Conservation (phyloP, 2,329 filamentous ascomycete genomes). For the Colletotrichum sansevieriae region DNA sequence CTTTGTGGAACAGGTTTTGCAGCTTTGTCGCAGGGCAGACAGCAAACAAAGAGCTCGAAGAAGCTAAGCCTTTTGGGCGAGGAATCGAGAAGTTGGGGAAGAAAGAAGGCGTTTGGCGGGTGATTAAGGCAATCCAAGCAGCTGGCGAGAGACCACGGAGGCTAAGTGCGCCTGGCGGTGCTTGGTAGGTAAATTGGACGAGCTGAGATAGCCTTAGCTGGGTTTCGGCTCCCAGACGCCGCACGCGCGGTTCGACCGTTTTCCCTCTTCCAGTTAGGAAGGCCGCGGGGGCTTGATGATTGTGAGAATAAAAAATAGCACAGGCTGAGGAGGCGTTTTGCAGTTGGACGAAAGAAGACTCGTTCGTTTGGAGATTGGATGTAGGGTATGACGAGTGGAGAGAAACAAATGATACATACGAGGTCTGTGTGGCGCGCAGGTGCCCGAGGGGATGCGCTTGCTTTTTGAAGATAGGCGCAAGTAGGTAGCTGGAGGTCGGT, state of each 20-base stretch:
- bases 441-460: slow-evolving; percentile 16
- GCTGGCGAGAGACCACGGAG: no score
- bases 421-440: slow-evolving; percentile 21
- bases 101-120: no score
- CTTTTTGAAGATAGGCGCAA: slow-evolving; percentile 4
- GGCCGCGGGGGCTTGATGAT: background rate
- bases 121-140: background rate
- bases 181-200: slow-evolving; percentile 3
- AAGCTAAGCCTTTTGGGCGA: background rate
- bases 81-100: no score
- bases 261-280: slow-evolving; percentile 27
- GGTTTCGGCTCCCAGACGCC: slow-evolving; percentile 34
- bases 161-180: background rate
- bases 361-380: slow-evolving; percentile 27
- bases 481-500: background rate
- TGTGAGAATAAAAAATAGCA: background rate
- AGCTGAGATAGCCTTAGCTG: slow-evolving; percentile 15
- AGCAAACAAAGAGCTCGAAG: no score
- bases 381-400: background rate
- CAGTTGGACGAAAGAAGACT: slow-evolving; percentile 22
- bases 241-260: slow-evolving; percentile 36
- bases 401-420: slow-evolving; percentile 18
- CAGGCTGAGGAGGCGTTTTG: slow-evolving; percentile 15
- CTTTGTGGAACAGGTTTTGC: no score
- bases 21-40: no score